A percentile compares a stretch with the other conserved stretches of the same genome.
Evolutionary conservation across 2,329 filamentous ascomycete species (phyloP).

Genomic region (Ophiocordyceps camponoti-saundersi): DNA sequence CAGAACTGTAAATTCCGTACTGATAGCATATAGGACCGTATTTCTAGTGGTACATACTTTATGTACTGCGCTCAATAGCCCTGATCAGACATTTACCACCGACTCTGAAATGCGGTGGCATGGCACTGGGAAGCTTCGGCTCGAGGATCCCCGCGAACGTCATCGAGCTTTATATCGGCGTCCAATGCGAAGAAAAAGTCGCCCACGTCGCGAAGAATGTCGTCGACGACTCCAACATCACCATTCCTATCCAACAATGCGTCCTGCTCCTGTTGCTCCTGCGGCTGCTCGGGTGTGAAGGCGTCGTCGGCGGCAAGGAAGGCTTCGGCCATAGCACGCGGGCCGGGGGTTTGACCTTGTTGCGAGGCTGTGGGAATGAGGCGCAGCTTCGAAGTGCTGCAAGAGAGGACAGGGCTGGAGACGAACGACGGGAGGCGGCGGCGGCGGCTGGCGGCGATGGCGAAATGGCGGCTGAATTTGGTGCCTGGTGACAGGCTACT

Average conservation of each 20-base stretch:
- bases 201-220: constrained; percentile 18
- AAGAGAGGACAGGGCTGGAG: constrained; percentile 19
- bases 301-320: constrained; percentile 10
- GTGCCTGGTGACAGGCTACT: not conserved
- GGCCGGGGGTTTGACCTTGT: constrained; percentile 8
- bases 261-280: constrained; percentile 3
- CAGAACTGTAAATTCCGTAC: not conserved
- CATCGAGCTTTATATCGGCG: constrained; percentile 17
- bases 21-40: not conserved
- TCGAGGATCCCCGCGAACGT: constrained; percentile 8
- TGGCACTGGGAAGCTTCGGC: constrained; percentile 1
- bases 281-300: not conserved
- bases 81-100: constrained; percentile 6
- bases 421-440: constrained; percentile 12
- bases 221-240: constrained; percentile 16
- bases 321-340: constrained; percentile 9
- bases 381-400: constrained; percentile 12
- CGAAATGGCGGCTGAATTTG: constrained; percentile 3
- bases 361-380: constrained; percentile 26
- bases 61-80: not conserved
- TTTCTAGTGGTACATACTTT: not conserved
- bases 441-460: constrained; percentile 26
- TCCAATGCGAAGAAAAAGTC: constrained; percentile 17
- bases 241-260: constrained; percentile 12
- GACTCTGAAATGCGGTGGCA: constrained; percentile 6